Conservation (phyloP, 1,284 basidiomycete genomes). For the Pseudozyma sp. region DNA sequence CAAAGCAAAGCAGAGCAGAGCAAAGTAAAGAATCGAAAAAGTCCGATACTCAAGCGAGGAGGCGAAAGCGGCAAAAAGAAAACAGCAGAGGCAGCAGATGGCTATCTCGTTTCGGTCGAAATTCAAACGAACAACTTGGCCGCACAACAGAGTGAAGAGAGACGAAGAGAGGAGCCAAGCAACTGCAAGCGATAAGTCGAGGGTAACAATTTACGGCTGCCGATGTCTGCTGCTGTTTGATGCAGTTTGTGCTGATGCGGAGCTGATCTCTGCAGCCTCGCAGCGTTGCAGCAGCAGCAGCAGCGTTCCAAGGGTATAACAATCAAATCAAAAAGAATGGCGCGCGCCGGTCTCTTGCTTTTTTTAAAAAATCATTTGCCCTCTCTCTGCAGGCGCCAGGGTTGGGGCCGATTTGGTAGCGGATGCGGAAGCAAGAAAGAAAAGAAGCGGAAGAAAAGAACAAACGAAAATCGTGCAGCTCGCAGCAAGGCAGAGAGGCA, state of each 20-base stretch:
- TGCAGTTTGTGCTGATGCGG: not conserved
- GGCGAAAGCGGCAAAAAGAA: not conserved
- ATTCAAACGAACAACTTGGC: not conserved
- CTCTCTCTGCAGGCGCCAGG: no score
- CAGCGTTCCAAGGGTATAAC: not conserved
- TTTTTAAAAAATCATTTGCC: not conserved
- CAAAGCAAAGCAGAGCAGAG: not conserved
- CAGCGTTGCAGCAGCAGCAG: constrained; percentile 9
- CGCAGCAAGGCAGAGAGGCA: not conserved
- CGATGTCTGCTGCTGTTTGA: constrained; percentile 2
- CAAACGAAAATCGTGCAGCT: constrained; percentile 4
- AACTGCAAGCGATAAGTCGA: not conserved
- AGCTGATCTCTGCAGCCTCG: constrained; percentile 11
- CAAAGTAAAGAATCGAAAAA: not conserved
- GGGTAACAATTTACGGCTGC: not conserved
- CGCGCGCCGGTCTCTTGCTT: constrained; percentile 9
- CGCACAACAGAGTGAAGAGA: no score
- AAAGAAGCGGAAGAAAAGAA: constrained; percentile 4
- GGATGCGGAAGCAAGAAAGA: not conserved
- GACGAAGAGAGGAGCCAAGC: no score
- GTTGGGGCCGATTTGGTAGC: not conserved
- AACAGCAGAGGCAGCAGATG: constrained; percentile 4
- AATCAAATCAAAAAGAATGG: not conserved
- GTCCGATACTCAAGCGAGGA: not conserved
- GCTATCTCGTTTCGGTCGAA: not conserved